Conservation (phyloP, 2,329 filamentous ascomycete genomes). For the Nemania sp. region DNA sequence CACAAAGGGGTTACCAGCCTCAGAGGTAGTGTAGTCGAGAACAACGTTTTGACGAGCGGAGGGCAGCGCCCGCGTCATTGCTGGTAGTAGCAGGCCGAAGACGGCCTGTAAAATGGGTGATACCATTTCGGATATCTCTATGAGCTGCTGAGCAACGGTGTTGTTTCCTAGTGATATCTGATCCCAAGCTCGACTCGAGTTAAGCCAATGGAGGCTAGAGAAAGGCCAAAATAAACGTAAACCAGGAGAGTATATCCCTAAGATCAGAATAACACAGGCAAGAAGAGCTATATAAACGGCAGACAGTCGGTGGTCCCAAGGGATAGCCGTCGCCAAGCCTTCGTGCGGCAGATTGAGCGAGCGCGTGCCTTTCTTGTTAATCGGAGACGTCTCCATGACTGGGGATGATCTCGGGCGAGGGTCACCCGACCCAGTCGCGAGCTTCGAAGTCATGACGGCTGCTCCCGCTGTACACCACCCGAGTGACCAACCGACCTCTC, state of each 20-base stretch:
- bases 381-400: background rate
- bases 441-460: conserved; percentile 17
- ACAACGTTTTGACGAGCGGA: background rate
- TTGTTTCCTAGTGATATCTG: background rate
- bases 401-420: conserved; percentile 7
- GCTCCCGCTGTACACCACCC: conserved; percentile 3
- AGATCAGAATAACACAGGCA: conserved; percentile 1
- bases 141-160: background rate
- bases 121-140: conserved; percentile 5
- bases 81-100: conserved; percentile 6
- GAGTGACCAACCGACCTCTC: conserved; percentile 12
- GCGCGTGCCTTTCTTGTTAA: conserved; percentile 16
- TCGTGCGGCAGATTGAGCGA: background rate
- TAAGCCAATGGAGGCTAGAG: background rate
- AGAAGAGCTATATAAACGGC: conserved; percentile 12
- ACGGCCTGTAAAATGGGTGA: background rate
- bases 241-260: background rate
- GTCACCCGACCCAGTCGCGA: conserved; percentile 12
- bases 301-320: background rate
- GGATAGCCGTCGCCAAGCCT: background rate
- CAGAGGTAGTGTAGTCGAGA: conserved; percentile 45
- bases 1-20: conserved; percentile 52
- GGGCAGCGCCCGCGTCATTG: conserved; percentile 16
- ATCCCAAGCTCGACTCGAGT: background rate
- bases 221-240: conserved; percentile 3